Evolutionary conservation across 2,329 filamentous ascomycete species (phyloP).

Genomic region (Aspergillus tamarii): DNA sequence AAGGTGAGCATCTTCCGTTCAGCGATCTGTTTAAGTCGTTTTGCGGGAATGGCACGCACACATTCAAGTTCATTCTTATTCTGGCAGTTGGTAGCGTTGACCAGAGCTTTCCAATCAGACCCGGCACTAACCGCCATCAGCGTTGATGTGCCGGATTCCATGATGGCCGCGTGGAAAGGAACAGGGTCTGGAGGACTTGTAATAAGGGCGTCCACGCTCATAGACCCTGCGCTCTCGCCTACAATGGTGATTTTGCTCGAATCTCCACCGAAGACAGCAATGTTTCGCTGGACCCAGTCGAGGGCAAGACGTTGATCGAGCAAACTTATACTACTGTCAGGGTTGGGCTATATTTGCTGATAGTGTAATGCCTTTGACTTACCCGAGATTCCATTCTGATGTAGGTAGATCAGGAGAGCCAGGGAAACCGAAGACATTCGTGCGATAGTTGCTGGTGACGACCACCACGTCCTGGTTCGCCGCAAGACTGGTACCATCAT

Average conservation of each 20-base stretch:
- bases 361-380: not conserved
- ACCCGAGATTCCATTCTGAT: constrained; percentile 26
- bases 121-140: not conserved
- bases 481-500: constrained; percentile 34
- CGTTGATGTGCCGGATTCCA: constrained; percentile 20
- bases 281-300: constrained; percentile 33
- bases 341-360: not conserved
- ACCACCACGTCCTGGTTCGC: constrained; percentile 35
- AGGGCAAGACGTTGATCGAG: constrained; percentile 26
- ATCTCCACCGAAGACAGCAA: constrained; percentile 35
- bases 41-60: not conserved
- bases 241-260: constrained; percentile 29
- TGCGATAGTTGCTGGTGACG: constrained; percentile 36
- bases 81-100: not conserved
- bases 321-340: not conserved
- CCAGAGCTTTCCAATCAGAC: not conserved
- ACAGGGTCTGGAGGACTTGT: constrained; percentile 22
- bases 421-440: constrained; percentile 48
- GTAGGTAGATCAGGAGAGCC: constrained; percentile 38
- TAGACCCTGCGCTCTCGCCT: constrained; percentile 31
- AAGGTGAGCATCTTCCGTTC: not conserved
- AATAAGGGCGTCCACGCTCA: constrained; percentile 24
- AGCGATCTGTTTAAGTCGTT: not conserved
- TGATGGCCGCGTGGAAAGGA: constrained; percentile 34
- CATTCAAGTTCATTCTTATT: not conserved